These are phyloP conservation scores for Chlorella sorokiniana DNA, from an alignment of 139 green algal genomes.

Conservation along the genomic window DNA sequence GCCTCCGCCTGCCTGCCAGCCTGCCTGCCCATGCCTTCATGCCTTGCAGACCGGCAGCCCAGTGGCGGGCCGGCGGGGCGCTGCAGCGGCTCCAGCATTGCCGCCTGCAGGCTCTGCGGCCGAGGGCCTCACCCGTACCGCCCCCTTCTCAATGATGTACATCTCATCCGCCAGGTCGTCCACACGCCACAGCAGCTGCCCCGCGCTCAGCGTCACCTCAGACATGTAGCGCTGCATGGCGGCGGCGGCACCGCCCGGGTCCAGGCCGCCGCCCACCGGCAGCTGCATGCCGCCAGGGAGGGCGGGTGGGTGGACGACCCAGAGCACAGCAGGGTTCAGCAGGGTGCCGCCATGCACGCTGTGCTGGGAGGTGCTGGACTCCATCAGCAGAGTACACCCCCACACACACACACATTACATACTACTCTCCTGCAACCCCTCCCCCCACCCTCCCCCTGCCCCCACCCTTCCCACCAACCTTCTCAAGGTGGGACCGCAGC, in stretches of 20 bases:
- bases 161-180: conserved; percentile 28
- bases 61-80: too few relatives aligned
- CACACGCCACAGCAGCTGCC: conserved; percentile 41
- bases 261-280: neutral
- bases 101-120: too few relatives aligned
- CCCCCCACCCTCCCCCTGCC: neutral
- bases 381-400: too few relatives aligned
- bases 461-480: conserved; percentile 14
- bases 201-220: neutral
- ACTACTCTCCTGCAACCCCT: too few relatives aligned
- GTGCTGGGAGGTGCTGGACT: too few relatives aligned
- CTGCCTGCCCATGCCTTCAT: too few relatives aligned
- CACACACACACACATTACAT: too few relatives aligned
- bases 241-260: neutral
- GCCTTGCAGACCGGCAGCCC: too few relatives aligned
- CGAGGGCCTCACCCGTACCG: conserved; percentile 40
- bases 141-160: conserved; percentile 46
- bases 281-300: neutral
- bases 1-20: too few relatives aligned
- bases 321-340: neutral
- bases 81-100: too few relatives aligned
- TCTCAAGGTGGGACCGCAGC: conserved; percentile 34
- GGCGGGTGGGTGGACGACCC: too few relatives aligned
- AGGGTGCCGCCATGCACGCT: too few relatives aligned
- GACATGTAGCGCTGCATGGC: conserved; percentile 33